Percentiles rank a stretch among this genome's conserved stretches.
Conservation (phyloP, 768 basidiomycete genomes). For the Amyloporia xantha region DNA sequence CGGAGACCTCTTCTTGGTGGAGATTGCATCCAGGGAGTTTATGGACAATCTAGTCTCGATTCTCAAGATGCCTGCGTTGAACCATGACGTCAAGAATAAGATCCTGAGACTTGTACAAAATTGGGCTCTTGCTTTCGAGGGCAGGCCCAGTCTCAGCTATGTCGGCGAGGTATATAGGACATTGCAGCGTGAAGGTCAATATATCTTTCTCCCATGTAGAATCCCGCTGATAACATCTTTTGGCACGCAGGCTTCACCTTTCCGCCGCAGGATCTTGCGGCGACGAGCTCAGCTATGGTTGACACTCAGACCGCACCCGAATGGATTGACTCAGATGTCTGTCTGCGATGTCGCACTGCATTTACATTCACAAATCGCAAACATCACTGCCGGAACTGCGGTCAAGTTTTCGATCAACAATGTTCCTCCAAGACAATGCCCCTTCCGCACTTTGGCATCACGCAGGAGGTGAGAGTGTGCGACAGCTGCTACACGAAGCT, state of each 20-base stretch:
- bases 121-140: conserved; percentile 88
- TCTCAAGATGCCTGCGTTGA: conserved; percentile 69
- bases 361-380: conserved; percentile 96
- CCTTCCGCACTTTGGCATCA: conserved; percentile 90
- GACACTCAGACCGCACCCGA: conserved; percentile 90
- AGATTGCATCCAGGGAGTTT: conserved; percentile 85
- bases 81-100: conserved; percentile 76
- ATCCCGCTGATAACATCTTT: background rate
- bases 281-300: conserved; percentile 77
- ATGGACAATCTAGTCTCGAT: conserved; percentile 91
- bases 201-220: too few species aligned
- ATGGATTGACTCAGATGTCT: conserved; percentile 96
- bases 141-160: conserved; percentile 67
- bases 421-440: conserved; percentile 83
- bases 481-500: conserved; percentile 84
- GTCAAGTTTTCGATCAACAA: conserved; percentile 90
- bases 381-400: conserved; percentile 98
- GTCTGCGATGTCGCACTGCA: conserved; percentile 82
- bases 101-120: conserved; percentile 82
- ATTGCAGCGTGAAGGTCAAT: conserved; percentile 74
- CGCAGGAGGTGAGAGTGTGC: conserved; percentile 89
- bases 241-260: conserved; percentile 62
- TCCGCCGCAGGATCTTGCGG: conserved; percentile 68
- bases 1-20: conserved; percentile 82
- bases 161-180: conserved; percentile 76